Base-by-base conservation (phyloP, 495 filamentous ascomycete species). In the Penicillium lividum region DNA sequence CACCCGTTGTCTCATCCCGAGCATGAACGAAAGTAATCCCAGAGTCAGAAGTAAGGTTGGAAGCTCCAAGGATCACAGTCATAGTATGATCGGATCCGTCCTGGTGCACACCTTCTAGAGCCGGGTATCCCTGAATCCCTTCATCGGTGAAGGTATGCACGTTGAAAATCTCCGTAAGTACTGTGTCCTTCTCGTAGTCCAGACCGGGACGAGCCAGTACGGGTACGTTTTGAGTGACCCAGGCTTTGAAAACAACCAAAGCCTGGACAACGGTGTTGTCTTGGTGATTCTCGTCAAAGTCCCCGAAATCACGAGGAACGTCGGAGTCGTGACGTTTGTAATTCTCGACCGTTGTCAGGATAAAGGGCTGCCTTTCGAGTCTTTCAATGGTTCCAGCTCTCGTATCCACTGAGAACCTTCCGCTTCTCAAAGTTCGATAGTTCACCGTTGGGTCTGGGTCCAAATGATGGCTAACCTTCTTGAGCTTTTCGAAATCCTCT, bases 71-170 rank as follows among this genome's bases (percentile, higher is more conserved):
- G n/a, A 27, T 13, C 31, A 33, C 31, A 13, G 16, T 29, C 16
- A 48, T 48, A 15, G 45, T 48, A 29, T 16, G 7, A 27, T 48
- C 45, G 45, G 22, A 15, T 48, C 45, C 45, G 15, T 48, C 45
- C 6, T 22, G 13, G 45, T 48, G 45, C 27, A 48, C 45, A 6
- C 45, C 45, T 5, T 48, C 45, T 16, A 48, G 18, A 15, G 45
- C 45, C 13, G 45, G 45, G 13, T 48, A 15, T 16, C 45, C 45
- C 3, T 16, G 18, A 29, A 48, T 15, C 5, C 27, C 45, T 13
- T 48, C 27, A 13, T 48, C 22, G 45, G 45, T 48, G 2, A 48
- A 15, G 1, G 45, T 48, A 27, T 22, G 45, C 45, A 48, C 13
- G 45, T 48, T 48, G 45, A 48, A 48, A 6, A 48, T 10, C 31